Conservation (phyloP, 2,329 filamentous ascomycete species). For the Rutstroemia sp. region DNA sequence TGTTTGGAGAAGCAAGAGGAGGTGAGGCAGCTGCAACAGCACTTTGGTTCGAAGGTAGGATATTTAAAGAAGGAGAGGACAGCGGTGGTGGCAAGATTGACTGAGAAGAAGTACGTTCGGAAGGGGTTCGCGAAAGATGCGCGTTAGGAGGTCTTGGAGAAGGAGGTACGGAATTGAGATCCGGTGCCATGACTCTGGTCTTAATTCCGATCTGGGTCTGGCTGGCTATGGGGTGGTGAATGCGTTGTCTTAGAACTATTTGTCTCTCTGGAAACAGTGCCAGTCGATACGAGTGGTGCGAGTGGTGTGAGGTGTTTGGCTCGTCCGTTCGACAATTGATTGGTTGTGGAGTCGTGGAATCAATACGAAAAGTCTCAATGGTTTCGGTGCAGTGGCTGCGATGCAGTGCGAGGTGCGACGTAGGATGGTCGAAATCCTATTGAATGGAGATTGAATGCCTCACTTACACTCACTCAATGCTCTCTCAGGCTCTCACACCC, state of each 20-base stretch:
- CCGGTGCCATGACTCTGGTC: conserved; percentile 26
- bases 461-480: too few relatives aligned
- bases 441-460: too few relatives aligned
- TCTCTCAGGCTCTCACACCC: too few relatives aligned
- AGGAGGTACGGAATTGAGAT: conserved; percentile 29
- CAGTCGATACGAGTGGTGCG: too few relatives aligned
- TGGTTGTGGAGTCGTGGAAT: too few relatives aligned
- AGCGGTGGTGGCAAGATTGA: conserved; percentile 44
- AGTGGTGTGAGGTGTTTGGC: too few relatives aligned
- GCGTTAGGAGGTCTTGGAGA: conserved; percentile 25
- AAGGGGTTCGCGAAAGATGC: conserved; percentile 21
- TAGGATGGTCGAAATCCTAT: too few relatives aligned
- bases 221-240: not conserved
- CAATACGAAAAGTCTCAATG: too few relatives aligned
- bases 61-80: conserved; percentile 68
- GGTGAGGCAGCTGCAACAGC: conserved; percentile 23
- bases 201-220: not conserved
- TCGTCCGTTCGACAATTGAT: too few relatives aligned
- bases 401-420: too few relatives aligned
- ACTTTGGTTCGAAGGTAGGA: conserved; percentile 33
- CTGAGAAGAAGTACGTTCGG: conserved; percentile 25
- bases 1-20: conserved; percentile 19
- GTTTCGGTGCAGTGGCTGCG: too few relatives aligned
- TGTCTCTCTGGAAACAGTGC: not conserved
- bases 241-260: not conserved